Evolutionary conservation across 2,329 filamentous ascomycete species (phyloP), one percentile per base, ranked within the genome.

Genomic region (Leptographium radiaticola): DNA sequence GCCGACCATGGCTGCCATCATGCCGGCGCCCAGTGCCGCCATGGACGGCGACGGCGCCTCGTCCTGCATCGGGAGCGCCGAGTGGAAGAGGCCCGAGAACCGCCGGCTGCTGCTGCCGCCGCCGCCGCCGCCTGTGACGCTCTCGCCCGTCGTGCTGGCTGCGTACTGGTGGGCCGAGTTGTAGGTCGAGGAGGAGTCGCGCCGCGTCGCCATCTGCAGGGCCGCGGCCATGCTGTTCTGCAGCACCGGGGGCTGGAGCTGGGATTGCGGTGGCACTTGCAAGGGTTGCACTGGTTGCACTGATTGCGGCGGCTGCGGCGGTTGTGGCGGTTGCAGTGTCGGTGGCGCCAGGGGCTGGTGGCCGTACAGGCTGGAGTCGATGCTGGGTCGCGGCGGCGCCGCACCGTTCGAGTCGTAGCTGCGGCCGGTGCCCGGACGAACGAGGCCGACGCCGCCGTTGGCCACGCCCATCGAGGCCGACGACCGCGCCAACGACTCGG

Each of bases 11-110:
- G 47, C 34, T 13, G 47, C 47, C 30, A 33, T 20, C 36, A 50
- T 44, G 25, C 39, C 49, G 10, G 30, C 18, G 12, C 12, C 43
- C 38, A 30, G 7, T 30, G 38, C 45, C 12, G 44, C 34, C 25
- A 45, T 40, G 13, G 44, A 39, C 31, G 6, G 33, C 20, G 31
- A 42, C 31, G 20, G n/a, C n/a, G 20, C 13, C 15, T 74, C 76
- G 61, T 94, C 87, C 1, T 83, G 79, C 71, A 90, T 78, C 1
- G 89, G 89, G 65, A 95, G 79, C 6, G 89, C 89, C 1, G 89
- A 95, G 57, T 87, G 87, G 71, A 95, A 95, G 25, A 95, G 72
- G 6, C 84, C 86, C 0, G 86, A 90, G 61, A 80, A 84, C 44
- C 84, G 81, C 42, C 75, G 54, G 12, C 49, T 51, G 36, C 45